These are phyloP conservation scores for Simplicillium sp. DNA, from an alignment of 2,329 filamentous ascomycete genomes.

Conservation along the genomic window DNA sequence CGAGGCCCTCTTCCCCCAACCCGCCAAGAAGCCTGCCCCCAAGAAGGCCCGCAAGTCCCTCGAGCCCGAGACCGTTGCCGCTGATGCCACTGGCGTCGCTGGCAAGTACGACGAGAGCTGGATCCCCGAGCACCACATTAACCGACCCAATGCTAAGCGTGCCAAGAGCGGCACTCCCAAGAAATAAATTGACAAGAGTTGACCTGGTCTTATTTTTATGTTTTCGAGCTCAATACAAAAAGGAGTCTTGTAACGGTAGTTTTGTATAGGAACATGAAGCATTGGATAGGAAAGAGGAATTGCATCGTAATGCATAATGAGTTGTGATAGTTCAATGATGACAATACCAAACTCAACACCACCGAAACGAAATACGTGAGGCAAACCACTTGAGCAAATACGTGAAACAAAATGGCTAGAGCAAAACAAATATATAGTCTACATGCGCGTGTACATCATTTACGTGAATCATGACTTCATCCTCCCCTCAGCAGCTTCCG, in stretches of 20 bases:
- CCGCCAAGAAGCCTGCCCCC: conserved; percentile 53
- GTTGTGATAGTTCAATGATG: no score
- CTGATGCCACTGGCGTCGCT: conserved; percentile 49
- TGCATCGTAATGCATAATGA: no score
- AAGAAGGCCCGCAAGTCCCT: conserved; percentile 60
- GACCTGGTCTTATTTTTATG: not conserved
- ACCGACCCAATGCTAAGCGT: conserved; percentile 66
- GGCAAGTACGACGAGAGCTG: conserved; percentile 85
- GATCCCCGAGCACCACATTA: conserved; percentile 85
- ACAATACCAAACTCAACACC: no score
- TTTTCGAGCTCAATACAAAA: not conserved
- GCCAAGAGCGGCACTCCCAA: conserved; percentile 48
- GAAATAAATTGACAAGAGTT: conserved; percentile 28
- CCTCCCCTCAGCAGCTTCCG: conserved; percentile 32
- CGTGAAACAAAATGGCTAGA: no score
- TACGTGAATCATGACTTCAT: conserved; percentile 5
- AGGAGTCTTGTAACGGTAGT: no score
- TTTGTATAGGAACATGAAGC: no score
- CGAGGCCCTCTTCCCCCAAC: conserved; percentile 85
- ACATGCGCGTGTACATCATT: no score
- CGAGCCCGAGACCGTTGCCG: conserved; percentile 53
- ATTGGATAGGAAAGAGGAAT: no score
- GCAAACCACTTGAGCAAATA: not conserved
- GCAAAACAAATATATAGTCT: no score
- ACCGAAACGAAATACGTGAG: no score